These are phyloP conservation scores for Thielaviopsis populi DNA, from an alignment of 2,329 filamentous ascomycete genomes.

Conservation along the genomic window DNA sequence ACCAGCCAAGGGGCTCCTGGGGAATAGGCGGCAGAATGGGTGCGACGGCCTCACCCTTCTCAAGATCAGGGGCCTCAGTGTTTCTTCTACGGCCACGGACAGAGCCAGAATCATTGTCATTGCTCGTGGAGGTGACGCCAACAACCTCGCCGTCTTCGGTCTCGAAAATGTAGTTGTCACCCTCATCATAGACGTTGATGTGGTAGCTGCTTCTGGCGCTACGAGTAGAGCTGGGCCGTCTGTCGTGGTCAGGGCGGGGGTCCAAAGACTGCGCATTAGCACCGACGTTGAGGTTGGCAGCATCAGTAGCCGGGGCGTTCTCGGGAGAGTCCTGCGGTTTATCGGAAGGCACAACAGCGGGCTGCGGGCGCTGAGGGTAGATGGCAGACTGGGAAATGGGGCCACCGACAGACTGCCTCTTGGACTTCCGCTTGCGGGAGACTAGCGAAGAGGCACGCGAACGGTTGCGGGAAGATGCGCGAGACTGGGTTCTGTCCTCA, in stretches of 20 bases:
- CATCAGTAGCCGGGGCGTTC: conserved; percentile 6
- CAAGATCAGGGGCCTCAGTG: conserved; percentile 17
- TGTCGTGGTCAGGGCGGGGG: background rate
- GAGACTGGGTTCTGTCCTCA: conserved; percentile 14
- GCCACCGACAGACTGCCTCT: conserved; percentile 58
- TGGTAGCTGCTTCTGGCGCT: conserved; percentile 18
- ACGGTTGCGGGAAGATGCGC: conserved; percentile 9
- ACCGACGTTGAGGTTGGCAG: conserved; percentile 1
- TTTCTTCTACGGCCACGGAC: background rate
- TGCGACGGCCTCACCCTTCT: conserved; percentile 18
- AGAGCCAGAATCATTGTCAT: conserved; percentile 21
- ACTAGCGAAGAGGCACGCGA: conserved; percentile 25
- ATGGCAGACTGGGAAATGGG: conserved; percentile 86
- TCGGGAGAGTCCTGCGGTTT: background rate
- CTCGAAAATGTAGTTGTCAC: conserved; percentile 64
- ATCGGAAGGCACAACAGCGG: conserved; percentile 1
- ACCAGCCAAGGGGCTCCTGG: conserved; percentile 21
- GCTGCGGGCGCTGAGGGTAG: conserved; percentile 37
- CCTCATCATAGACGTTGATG: conserved; percentile 67
- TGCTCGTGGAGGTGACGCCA: conserved; percentile 38
- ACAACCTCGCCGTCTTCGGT: conserved; percentile 78
- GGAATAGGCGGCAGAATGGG: conserved; percentile 4
- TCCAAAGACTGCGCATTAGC: background rate
- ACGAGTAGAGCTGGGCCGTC: conserved; percentile 20
- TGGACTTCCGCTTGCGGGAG: conserved; percentile 47